Percentiles rank a stretch among this genome's conserved stretches.
phyloP scores from a whole-genome alignment of 2,329 filamentous ascomycete genomes.

The Helotiales sp. region DNA sequence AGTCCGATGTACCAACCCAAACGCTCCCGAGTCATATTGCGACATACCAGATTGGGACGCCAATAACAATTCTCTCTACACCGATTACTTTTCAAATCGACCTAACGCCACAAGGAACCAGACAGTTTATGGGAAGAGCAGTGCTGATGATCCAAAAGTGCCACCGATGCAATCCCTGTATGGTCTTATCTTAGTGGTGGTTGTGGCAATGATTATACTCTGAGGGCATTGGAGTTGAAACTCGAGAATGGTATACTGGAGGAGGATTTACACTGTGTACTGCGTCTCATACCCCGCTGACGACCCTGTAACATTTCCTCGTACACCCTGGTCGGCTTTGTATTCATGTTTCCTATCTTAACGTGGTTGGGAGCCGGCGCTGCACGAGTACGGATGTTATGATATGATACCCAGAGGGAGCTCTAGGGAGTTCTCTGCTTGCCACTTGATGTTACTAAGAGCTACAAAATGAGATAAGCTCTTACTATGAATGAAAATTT shows the following conservation, averaged over 20 bases:
- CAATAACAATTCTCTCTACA: constrained; percentile 29
- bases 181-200: not conserved
- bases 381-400: not conserved
- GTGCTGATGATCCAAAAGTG: not conserved
- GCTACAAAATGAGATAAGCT: no score
- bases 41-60: constrained; percentile 46
- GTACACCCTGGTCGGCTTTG: not conserved
- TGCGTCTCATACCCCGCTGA: not conserved
- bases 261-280: not conserved
- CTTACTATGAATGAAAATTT: no score
- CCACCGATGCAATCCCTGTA: not conserved
- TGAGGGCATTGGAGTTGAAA: not conserved
- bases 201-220: not conserved
- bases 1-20: constrained; percentile 43
- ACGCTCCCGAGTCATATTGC: constrained; percentile 45
- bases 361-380: not conserved
- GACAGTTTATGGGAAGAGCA: constrained; percentile 39
- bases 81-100: constrained; percentile 51
- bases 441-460: no score
- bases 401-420: not conserved
- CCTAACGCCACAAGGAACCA: constrained; percentile 50
- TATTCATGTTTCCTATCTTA: not conserved
- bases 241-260: not conserved
- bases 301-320: not conserved
- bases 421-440: not conserved